Evolutionary conservation across 306 rosid species (phyloP), one percentile per base, ranked within the genome.

Genomic region (Prunus campanulata): DNA sequence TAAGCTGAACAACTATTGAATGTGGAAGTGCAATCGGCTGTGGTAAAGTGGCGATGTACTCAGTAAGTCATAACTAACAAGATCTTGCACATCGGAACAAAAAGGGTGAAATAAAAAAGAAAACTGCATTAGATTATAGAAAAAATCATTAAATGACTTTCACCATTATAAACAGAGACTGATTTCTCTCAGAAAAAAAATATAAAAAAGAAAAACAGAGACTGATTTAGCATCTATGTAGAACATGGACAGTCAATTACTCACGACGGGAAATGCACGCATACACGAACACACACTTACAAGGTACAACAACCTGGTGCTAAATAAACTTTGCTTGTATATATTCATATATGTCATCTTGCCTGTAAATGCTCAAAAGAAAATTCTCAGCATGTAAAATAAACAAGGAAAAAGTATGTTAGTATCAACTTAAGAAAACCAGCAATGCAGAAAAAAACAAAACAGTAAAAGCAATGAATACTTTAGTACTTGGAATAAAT

Each of bases 401-500:
- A 24, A 62, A 29, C 69, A 27, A 5, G 27, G 12, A 74, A 15
- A 27, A 15, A 16, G 42, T 59, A 27, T 12, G 42, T 59, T 52
- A 42, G 46, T 10, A 25, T 20, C 44, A 44, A 46, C 42, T 60
- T 71, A 19, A 13, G 74, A 48, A 60, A 47, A 27, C 19, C 14
- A 74, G 49, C 22, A 71, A 7, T 7, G 51, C 69, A 60, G 25
- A 11, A 1, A 1, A 3, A 52, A n/a, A 29, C 11, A 7, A 19
- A 48, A 74, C 25, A 30, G 61, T 2, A 48, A 30, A 27, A 64
- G 16, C 54, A 69, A 22, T 2, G 8, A 13, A 74, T 22, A 25
- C 16, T 42, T 10, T 30, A 39, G 22, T 51, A 20, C 51, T 19
- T 47, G 74, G 87, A 80, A 83, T 27, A 67, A 82, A 79, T 22